These are phyloP conservation scores for Termitomyces sp. DNA, from an alignment of 768 basidiomycete genomes.

Conservation along the genomic window DNA sequence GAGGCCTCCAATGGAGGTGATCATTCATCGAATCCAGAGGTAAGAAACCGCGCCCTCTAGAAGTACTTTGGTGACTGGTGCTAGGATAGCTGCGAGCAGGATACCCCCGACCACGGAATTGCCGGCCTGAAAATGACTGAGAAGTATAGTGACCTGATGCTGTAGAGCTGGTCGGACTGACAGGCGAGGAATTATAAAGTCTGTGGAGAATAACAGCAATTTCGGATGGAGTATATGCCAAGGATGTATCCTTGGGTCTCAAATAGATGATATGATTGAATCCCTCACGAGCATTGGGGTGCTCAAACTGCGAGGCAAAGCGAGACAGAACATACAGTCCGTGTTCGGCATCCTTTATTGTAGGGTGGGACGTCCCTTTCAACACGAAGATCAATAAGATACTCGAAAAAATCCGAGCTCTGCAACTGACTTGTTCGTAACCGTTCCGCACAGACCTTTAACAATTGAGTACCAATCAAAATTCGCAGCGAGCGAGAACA, in stretches of 20 bases:
- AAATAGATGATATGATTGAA: slow-evolving; percentile 55
- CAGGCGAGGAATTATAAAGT: slow-evolving; percentile 38
- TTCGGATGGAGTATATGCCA: slow-evolving; percentile 46
- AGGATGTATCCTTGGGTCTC: slow-evolving; percentile 32
- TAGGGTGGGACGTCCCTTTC: slow-evolving; percentile 69
- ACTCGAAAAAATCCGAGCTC: slow-evolving; percentile 1
- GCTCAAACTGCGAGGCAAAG: slow-evolving; percentile 56
- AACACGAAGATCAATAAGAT: slow-evolving; percentile 1
- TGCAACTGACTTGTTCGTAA: slow-evolving; percentile 51
- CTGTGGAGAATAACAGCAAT: slow-evolving; percentile 47
- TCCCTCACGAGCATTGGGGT: slow-evolving; percentile 55
- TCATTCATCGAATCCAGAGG: slow-evolving; percentile 6
- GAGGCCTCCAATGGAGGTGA: not conserved
- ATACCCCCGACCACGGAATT: slow-evolving; percentile 19
- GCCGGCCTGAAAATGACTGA: slow-evolving; percentile 16
- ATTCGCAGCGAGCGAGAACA: not conserved
- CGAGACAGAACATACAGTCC: slow-evolving; percentile 58
- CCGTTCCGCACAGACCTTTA: slow-evolving; percentile 57
- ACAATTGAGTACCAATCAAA: slow-evolving; percentile 6
- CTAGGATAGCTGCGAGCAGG: slow-evolving; percentile 18
- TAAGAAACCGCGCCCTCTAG: slow-evolving; percentile 9
- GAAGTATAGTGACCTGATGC: slow-evolving; percentile 3
- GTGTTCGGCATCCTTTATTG: slow-evolving; percentile 57
- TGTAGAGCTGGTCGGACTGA: slow-evolving; percentile 15
- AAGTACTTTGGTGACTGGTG: slow-evolving; percentile 12